Evolutionary conservation across 441 rosid genomes (phyloP).

Genomic region (Pelargonium australe): DNA sequence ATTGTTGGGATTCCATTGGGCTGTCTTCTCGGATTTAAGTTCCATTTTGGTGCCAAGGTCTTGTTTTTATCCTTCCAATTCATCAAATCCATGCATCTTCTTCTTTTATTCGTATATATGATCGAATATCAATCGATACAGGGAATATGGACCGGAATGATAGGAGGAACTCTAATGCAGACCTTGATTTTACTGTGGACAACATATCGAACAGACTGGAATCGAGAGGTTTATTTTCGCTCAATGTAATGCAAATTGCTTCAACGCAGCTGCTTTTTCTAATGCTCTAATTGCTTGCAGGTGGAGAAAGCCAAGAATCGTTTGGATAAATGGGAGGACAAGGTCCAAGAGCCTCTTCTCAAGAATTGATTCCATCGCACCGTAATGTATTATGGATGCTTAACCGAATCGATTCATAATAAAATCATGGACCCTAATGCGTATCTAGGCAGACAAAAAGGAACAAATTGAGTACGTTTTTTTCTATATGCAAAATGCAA

Average conservation of each 20-base stretch:
- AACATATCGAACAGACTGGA: slow-evolving; percentile 50
- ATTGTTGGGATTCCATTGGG: slow-evolving; percentile 51
- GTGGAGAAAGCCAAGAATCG: slow-evolving; percentile 20
- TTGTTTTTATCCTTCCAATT: neutral
- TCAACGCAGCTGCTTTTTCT: neutral
- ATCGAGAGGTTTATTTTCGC: slow-evolving; percentile 29
- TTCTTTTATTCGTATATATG: neutral
- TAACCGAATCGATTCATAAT: too few species aligned
- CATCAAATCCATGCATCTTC: neutral
- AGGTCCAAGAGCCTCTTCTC: neutral
- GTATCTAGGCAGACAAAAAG: too few species aligned
- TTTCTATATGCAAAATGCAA: too few species aligned
- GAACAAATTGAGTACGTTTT: too few species aligned
- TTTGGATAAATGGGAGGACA: slow-evolving; percentile 18
- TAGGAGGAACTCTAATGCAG: slow-evolving; percentile 44
- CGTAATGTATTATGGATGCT: neutral
- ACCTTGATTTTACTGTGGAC: slow-evolving; percentile 44
- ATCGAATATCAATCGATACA: neutral
- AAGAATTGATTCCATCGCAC: neutral
- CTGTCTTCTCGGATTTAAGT: slow-evolving; percentile 48
- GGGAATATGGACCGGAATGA: slow-evolving; percentile 44
- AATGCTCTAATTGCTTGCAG: neutral
- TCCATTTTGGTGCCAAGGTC: slow-evolving; percentile 47
- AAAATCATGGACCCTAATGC: too few species aligned
- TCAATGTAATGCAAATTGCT: too few species aligned